Evolutionary conservation across 768 basidiomycete genomes (phyloP).

Genomic region (Lactifluus hygrophoroides): DNA sequence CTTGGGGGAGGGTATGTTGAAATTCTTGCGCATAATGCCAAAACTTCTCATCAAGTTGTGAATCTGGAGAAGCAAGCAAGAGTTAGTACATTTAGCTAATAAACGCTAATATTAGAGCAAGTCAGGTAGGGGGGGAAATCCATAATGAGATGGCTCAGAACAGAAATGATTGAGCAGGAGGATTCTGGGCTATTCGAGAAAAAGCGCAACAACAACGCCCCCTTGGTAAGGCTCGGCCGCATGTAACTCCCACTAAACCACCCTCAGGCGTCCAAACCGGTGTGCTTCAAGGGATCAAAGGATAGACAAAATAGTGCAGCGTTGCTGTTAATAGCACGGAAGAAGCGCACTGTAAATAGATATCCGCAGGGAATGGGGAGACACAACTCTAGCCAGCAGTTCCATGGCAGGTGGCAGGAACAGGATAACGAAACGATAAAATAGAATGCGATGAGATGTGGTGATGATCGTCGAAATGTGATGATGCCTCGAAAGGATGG

Average conservation of each 20-base stretch:
- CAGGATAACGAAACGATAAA: background rate
- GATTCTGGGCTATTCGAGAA: too few relatives aligned
- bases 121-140: background rate
- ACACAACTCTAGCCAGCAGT: background rate
- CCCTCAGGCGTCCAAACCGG: background rate
- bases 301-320: background rate
- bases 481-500: background rate
- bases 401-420: background rate
- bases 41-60: constrained; percentile 52
- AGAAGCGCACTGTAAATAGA: background rate
- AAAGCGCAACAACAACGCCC: background rate
- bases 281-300: background rate
- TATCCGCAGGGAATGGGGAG: background rate
- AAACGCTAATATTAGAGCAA: background rate
- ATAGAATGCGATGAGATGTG: background rate
- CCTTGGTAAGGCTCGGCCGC: background rate
- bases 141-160: background rate
- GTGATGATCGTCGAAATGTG: too few relatives aligned
- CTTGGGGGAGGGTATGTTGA: constrained; percentile 35
- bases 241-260: background rate
- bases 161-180: too few relatives aligned
- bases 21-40: constrained; percentile 52
- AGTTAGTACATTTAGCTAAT: background rate
- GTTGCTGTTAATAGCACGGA: too few relatives aligned
- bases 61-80: background rate